Base-by-base conservation (phyloP, 2,329 filamentous ascomycete species). In the Botryotinia narcissicola region DNA sequence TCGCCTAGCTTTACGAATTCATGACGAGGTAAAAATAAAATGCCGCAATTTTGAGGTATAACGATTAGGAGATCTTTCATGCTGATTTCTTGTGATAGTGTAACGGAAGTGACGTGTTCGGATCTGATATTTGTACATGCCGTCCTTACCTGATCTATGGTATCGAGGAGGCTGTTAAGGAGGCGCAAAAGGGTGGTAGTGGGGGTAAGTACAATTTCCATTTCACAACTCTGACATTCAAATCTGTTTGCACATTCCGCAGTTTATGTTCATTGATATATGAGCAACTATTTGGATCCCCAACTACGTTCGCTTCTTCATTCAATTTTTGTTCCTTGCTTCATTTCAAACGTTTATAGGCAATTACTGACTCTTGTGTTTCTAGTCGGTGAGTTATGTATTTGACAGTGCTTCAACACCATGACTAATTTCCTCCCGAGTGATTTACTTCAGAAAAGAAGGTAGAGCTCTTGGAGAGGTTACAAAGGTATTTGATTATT, bases 371-470 rank as follows among this genome's bases (percentile, higher is more conserved):
- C 46, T 68, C 62, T 48, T 16, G 48, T 32, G 66, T n/a, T 68
- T 68, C 66, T 68, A 68, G 66, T 68, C n/a, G 66, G 66, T 68
- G 66, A 68, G 66, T 68, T 57, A 18, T 42, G 35, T 32, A 57
- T 42, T 37, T 48, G 40, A 14, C 48, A 42, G 35, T 57, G 16
- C 40, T 20, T 57, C 25, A 68, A 42, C n/a, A 32, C 37, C 66
- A 57, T 32, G 29, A 68, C 66, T 68, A 68, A 68, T 12, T 42
- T n/a, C 54, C 57, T 54, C 48, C n/a, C 25, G 18, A 46, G 96
- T 98, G 71, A 98, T 98, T 81, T 99, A 99, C 83, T 99, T 98
- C 89, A 91, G 96, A 78, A 99, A 99, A 82, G 96, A 99, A 85
- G 96, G 96, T 46, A 89, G 96, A 78, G 96, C 95, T 54, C 86